phyloP scores from a whole-genome alignment of 139 green algal species.

The Marvania coccoides region DNA sequence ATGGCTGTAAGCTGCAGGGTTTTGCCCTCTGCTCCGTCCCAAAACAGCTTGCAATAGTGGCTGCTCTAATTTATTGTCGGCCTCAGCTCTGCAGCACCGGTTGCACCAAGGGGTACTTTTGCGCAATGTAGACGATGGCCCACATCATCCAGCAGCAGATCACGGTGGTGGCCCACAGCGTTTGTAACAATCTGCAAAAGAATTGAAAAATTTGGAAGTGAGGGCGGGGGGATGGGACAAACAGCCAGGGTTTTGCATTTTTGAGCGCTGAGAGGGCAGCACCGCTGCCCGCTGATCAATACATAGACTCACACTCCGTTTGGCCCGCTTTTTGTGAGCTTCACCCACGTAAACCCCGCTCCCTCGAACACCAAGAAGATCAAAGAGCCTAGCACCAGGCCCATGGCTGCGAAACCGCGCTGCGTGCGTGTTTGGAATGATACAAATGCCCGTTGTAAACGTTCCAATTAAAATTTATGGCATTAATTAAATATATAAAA shows the following conservation, averaged over 20 bases:
- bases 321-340: constrained; percentile 6
- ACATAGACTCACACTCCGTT: background rate
- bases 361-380: constrained; percentile 28
- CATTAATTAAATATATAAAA: no score
- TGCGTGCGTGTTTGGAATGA: background rate
- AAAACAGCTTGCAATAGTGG: background rate
- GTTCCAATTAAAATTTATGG: no score
- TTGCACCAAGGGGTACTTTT: constrained; percentile 63
- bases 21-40: background rate
- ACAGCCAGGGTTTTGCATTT: background rate
- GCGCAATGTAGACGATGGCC: constrained; percentile 69
- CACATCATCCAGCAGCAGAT: constrained; percentile 55
- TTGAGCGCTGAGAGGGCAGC: no score
- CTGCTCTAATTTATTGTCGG: background rate
- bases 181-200: constrained; percentile 38
- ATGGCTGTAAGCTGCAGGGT: no score
- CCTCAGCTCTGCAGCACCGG: constrained; percentile 37
- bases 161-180: constrained; percentile 34
- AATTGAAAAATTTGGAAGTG: background rate
- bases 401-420: constrained; percentile 6
- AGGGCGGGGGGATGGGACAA: background rate
- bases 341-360: constrained; percentile 11
- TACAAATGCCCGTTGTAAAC: background rate
- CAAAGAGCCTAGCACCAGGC: constrained; percentile 28
- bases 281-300: background rate